Evolutionary conservation across 2,329 filamentous ascomycete genomes (phyloP), one percentile per base, ranked within the genome.

Genomic region (Penicillium rolfsii): DNA sequence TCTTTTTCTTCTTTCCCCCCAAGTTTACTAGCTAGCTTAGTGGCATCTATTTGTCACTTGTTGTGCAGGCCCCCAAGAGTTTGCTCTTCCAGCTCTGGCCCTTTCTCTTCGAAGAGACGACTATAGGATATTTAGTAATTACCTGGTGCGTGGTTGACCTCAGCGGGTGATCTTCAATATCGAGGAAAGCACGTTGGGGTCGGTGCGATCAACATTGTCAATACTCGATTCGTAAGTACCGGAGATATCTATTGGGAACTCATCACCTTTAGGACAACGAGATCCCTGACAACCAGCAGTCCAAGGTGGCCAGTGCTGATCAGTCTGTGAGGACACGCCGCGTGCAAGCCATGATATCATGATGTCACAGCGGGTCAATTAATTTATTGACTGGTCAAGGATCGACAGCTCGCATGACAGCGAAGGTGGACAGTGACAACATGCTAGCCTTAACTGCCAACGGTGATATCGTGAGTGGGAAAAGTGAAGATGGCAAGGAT

Each of bases 381-480:
- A 38, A 8, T 36, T 35, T 35, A 33, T 26, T 50, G 48, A 46
- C 28, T 30, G 48, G 28, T 35, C 19, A 41, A 16, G 19, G 63
- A 65, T 64, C 57, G 60, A 52, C 60, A 40, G n/a, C 30, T 50
- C 58, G n/a, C 58, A 59, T 58, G 45, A 55, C 50, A 52, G 43
- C 53, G 52, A 49, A 7, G 45, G 36, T 35, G 46, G 28, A 55
- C 2, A 46, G 33, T 54, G 54, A 46, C 48, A 36, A 55, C 22
- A 52, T 40, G 38, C 16, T 30, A 30, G 53, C 28, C 50, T 50
- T 4, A 26, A 35, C 4, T 35, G 16, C 22, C 57, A n/a, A 36
- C 12, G 19, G 49, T 54, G 19, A 53, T 54, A 16, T 28, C 2
- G 16, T 14, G 26, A 46, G 26, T 1, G n/a, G 3, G 22, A 30